Evolutionary conservation across 2,329 filamentous ascomycete species (phyloP).

Genomic region (Arthrobotrys iridis): DNA sequence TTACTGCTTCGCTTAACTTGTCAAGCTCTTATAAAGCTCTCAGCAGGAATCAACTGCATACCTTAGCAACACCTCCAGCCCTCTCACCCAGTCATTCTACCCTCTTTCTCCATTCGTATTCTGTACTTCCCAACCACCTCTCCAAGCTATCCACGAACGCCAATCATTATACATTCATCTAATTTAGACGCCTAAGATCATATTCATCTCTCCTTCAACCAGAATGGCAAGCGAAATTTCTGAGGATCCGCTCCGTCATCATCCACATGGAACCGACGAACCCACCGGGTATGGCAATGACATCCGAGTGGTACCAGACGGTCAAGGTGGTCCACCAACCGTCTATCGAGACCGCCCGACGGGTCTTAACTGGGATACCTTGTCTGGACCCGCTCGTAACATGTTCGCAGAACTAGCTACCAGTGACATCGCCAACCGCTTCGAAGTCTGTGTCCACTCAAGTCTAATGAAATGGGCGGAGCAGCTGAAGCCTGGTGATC

Average conservation of each 20-base stretch:
- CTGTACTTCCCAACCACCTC: no score
- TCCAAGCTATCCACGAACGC: no score
- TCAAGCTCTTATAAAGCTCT: no score
- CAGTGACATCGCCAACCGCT: slow-evolving; percentile 24
- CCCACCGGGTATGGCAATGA: neutral
- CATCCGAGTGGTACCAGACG: neutral
- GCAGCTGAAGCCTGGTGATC: slow-evolving; percentile 23
- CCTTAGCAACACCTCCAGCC: no score
- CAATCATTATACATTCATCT: no score
- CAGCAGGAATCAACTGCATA: no score
- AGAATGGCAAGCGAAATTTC: slow-evolving; percentile 10
- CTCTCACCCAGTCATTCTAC: no score
- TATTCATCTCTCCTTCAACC: neutral
- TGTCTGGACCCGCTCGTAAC: neutral
- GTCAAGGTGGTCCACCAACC: slow-evolving; percentile 12
- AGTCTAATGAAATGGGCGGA: slow-evolving; percentile 35
- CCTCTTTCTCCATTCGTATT: no score
- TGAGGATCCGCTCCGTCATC: slow-evolving; percentile 5
- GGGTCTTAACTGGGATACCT: slow-evolving; percentile 26
- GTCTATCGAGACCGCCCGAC: slow-evolving; percentile 11
- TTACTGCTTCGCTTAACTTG: no score
- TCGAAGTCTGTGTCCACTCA: slow-evolving; percentile 27
- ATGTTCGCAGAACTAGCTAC: slow-evolving; percentile 45
- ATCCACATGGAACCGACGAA: slow-evolving; percentile 21
- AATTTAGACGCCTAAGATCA: neutral